These are phyloP conservation scores for Urochloa ruziziensis DNA, from an alignment of 176 grass and related monocot species.

Conservation along the genomic window DNA sequence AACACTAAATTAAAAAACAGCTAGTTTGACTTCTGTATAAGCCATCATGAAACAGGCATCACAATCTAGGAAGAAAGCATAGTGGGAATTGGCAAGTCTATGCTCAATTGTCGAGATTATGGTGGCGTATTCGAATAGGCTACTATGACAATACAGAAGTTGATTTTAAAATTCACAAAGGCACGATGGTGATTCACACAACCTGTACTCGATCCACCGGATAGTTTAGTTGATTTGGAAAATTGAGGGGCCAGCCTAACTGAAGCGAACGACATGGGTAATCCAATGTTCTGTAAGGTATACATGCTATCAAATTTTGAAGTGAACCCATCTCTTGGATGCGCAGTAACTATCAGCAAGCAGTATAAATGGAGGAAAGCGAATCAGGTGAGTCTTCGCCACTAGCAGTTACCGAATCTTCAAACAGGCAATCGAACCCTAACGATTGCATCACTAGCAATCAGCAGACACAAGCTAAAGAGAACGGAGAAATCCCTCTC, in stretches of 20 bases:
- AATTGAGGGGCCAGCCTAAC: not conserved
- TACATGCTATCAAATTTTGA: not conserved
- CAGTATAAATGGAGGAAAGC: not conserved
- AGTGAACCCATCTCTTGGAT: not conserved
- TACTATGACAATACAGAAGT: not conserved
- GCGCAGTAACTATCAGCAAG: not conserved
- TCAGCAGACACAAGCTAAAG: not conserved
- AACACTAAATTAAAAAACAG: too few species aligned
- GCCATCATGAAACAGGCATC: not conserved
- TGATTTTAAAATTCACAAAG: not conserved
- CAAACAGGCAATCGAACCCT: not conserved
- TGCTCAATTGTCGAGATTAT: not conserved
- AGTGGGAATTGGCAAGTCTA: not conserved
- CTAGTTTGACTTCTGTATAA: not conserved
- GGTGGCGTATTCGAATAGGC: not conserved
- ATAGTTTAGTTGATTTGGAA: not conserved
- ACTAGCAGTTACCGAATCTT: not conserved
- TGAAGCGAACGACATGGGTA: not conserved
- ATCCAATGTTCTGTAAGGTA: not conserved
- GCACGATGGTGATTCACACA: not conserved
- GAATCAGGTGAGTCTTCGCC: not conserved
- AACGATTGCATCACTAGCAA: not conserved
- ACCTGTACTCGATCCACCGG: not conserved
- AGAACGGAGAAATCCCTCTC: not conserved
- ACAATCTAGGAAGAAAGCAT: not conserved